Conservation (phyloP, 2,329 filamentous ascomycete genomes). For the Arthroderma uncinatum region DNA sequence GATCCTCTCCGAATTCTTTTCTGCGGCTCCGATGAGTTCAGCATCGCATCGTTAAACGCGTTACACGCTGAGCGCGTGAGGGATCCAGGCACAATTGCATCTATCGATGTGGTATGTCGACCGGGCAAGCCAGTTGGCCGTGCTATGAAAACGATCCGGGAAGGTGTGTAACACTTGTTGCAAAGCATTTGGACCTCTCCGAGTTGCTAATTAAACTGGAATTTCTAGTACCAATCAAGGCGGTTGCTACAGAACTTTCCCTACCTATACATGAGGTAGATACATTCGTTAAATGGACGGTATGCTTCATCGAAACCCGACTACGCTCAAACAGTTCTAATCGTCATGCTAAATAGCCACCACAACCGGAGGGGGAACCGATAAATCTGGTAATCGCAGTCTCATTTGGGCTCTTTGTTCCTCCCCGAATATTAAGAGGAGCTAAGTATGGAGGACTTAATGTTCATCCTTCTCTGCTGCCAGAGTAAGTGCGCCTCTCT, state of each 20-base stretch:
- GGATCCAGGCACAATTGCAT: slow-evolving; percentile 50
- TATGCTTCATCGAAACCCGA: slow-evolving; percentile 32
- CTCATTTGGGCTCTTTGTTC: slow-evolving; percentile 86
- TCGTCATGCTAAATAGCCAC: slow-evolving; percentile 38
- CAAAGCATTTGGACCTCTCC: neutral
- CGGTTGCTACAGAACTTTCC: slow-evolving; percentile 50
- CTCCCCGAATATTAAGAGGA: slow-evolving; percentile 56
- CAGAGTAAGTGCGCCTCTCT: slow-evolving; percentile 47
- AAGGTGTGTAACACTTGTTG: slow-evolving; percentile 41
- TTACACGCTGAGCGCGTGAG: slow-evolving; percentile 50
- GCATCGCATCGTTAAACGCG: slow-evolving; percentile 62
- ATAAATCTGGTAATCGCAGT: slow-evolving; percentile 81
- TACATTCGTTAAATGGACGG: slow-evolving; percentile 72
- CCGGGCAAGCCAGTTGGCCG: slow-evolving; percentile 69
- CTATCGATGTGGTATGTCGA: slow-evolving; percentile 75
- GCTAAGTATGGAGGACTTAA: slow-evolving; percentile 82
- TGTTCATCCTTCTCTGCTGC: slow-evolving; percentile 82
- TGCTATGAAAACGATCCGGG: slow-evolving; percentile 54
- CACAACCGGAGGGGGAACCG: slow-evolving; percentile 32
- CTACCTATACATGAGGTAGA: slow-evolving; percentile 64
- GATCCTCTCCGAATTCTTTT: slow-evolving; percentile 73
- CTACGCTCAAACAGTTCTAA: slow-evolving; percentile 15
- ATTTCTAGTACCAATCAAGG: slow-evolving; percentile 58
- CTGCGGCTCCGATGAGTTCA: slow-evolving; percentile 88
- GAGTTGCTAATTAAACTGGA: neutral